Base-by-base conservation (phyloP, 257 asterid species). In the Ilex asprella region DNA sequence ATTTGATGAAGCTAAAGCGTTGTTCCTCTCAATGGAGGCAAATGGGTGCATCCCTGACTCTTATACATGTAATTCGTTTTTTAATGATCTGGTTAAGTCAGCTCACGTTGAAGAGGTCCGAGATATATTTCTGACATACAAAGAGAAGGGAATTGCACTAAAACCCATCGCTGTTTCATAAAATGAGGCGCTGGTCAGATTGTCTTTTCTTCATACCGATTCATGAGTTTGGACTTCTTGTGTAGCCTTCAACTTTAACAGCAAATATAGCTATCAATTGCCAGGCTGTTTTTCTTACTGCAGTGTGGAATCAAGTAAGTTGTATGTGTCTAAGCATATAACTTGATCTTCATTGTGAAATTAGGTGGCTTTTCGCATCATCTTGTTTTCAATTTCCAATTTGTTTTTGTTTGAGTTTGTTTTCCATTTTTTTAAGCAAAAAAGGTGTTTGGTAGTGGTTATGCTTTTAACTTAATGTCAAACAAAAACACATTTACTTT, bases 1-100 rank as follows among this genome's bases (percentile, higher is more conserved):
- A 61, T 77, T 74, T 59, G 51, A 14, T 62, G 95, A 92, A 74
- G 95, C 97, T 9, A 78, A 75, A 66, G 75, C 58, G 49, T 69
- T 88, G 70, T 81, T 92, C 68, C 14, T 59, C 59, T 84, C 83
- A 56, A 92, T 92, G 95, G 95, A 86, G 77, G 75, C 60, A 53
- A 80, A 78, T 67, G 93, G 95, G 57, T 89, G 95, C 65, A 49
- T 35, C 16, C 95, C 93, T 5, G 94, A 92, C 76, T 81, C 79
- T 59, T 74, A 64, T 69, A 68, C 79, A 16, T 92, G 95, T 66
- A 76, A 76, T 72, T 72, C 76, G 2, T 78, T 79, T 54, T 61
- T 83, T 58, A 82, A 72, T 47, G 77, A 73, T 52, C 67, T 88
- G 70, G 78, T 81, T 59, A 84, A 82, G 75, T 77, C 81, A 8